These are phyloP conservation scores for Cornus suecica DNA, from an alignment of 148 eudicot genomes.

Conservation along the genomic window DNA sequence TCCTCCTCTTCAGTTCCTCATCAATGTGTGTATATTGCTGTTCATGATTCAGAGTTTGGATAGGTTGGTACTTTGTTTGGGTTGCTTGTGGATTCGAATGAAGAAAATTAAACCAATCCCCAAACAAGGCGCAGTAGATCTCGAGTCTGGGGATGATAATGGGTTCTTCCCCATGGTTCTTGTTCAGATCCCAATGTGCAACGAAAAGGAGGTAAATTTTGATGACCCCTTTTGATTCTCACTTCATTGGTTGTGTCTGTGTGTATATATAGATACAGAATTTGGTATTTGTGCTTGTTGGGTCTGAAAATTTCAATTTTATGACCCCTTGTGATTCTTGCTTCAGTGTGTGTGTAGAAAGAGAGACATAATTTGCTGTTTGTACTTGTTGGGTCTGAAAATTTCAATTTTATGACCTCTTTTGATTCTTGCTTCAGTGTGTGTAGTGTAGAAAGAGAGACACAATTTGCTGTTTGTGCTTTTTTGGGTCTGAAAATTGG, in stretches of 20 bases:
- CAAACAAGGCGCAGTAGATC: conserved; percentile 3
- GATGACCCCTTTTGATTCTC: not conserved
- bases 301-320: not conserved
- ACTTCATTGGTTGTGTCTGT: not conserved
- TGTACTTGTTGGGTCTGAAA: no score
- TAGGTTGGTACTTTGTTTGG: conserved; percentile 37
- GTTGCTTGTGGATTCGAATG: conserved; percentile 40
- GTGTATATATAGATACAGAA: not conserved
- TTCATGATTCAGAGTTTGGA: conserved; percentile 48
- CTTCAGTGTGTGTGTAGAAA: no score
- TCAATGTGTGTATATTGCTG: conserved; percentile 36
- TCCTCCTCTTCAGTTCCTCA: conserved; percentile 34
- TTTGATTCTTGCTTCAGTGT: no score
- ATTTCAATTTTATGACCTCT: no score
- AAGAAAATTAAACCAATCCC: conserved; percentile 35
- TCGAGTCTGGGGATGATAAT: conserved; percentile 6
- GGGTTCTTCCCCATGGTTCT: conserved; percentile 37
- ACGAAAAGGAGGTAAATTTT: conserved; percentile 42
- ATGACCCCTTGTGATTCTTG: no score
- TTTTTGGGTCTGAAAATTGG: not conserved
- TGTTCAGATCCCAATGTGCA: conserved; percentile 46
- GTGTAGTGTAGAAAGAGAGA: no score
- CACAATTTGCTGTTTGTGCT: not conserved
- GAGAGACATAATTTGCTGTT: no score
- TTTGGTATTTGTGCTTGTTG: not conserved